Evolutionary conservation across 2,329 filamentous ascomycete genomes (phyloP).

Genomic region (Aspergillus piperis): DNA sequence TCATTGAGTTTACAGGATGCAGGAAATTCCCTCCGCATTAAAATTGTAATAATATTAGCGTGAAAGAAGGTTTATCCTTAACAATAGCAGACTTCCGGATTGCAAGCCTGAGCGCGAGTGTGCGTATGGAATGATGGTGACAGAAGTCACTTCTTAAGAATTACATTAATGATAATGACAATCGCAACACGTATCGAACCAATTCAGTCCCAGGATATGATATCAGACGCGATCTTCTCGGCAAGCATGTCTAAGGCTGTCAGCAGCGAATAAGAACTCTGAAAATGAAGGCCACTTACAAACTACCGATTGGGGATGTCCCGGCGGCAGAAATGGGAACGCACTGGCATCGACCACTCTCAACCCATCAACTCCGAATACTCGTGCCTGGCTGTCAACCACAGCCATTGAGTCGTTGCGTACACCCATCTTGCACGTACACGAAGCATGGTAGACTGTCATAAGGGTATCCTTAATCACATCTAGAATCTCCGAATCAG

Average conservation of each 20-base stretch:
- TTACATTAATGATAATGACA: not conserved
- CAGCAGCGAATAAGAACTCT: not conserved
- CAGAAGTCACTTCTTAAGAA: not conserved
- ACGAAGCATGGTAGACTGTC: conserved; percentile 32
- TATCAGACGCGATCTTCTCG: conserved; percentile 45
- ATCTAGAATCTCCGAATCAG: conserved; percentile 48
- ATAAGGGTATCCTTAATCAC: conserved; percentile 34
- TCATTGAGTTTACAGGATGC: not conserved
- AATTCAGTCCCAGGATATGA: conserved; percentile 12
- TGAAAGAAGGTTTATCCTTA: not conserved
- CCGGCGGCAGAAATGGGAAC: conserved; percentile 42
- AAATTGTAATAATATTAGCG: not conserved
- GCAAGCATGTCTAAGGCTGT: conserved; percentile 41
- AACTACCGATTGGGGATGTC: conserved; percentile 46
- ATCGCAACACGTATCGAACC: not conserved
- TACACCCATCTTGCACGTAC: conserved; percentile 38
- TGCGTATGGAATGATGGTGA: not conserved
- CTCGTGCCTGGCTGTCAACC: conserved; percentile 33
- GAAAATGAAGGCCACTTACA: conserved; percentile 30
- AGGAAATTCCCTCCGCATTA: no score
- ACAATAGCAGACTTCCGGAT: not conserved
- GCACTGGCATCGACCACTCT: conserved; percentile 42
- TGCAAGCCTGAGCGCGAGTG: not conserved
- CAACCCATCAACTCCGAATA: conserved; percentile 34
- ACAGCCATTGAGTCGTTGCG: conserved; percentile 32